Evolutionary conservation across 257 asterid genomes (phyloP).

Genomic region (Fraxinus cuspidata): DNA sequence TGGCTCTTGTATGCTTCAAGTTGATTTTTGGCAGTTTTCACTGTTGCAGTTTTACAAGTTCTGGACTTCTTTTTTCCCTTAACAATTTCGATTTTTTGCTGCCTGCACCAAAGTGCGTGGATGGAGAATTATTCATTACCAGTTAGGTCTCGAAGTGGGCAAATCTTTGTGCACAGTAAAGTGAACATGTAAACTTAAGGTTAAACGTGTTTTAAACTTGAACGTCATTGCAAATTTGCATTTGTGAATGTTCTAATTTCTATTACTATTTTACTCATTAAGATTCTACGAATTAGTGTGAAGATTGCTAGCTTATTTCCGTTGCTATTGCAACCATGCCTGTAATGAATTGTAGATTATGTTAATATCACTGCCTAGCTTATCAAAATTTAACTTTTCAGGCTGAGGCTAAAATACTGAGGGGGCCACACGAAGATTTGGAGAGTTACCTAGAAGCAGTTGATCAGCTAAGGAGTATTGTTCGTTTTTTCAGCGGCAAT

Average conservation of each 20-base stretch:
- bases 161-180: not conserved
- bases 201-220: not conserved
- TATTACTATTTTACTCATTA: not conserved
- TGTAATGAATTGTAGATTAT: conserved; percentile 10
- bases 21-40: not conserved
- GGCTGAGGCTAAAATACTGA: conserved; percentile 93
- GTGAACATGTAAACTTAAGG: not conserved
- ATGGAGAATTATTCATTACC: not conserved
- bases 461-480: conserved; percentile 69
- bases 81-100: not conserved
- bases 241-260: not conserved
- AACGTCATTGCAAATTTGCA: not conserved
- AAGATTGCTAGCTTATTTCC: not conserved
- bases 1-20: not conserved
- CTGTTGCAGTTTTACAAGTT: not conserved
- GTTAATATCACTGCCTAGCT: conserved; percentile 15
- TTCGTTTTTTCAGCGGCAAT: conserved; percentile 60
- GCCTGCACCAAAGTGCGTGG: not conserved
- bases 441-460: conserved; percentile 91
- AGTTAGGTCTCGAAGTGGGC: not conserved
- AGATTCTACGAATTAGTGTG: not conserved
- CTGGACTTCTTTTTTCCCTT: not conserved
- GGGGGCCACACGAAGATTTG: conserved; percentile 95
- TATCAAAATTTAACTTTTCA: conserved; percentile 36
- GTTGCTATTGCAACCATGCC: not conserved